Base-by-base conservation (phyloP, 2,329 filamentous ascomycete genomes). In the Pezicula carpinea region DNA sequence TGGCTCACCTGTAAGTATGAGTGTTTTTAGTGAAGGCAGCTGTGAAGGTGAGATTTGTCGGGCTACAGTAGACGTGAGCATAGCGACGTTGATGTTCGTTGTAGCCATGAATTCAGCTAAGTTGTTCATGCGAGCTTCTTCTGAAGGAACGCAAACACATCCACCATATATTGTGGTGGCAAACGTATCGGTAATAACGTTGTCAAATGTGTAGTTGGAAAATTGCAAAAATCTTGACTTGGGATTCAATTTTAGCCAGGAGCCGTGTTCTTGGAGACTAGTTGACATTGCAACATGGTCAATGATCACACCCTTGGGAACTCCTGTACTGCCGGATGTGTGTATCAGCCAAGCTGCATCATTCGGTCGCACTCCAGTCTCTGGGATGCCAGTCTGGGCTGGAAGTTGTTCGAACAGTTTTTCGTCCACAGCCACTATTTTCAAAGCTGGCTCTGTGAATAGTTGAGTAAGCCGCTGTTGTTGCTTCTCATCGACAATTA, bases 11-110 rank as follows among this genome's bases (percentile, higher is more conserved):
- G 38, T 40, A 66, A 32, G 67, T 59, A 51, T 67, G 70, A 22
- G 68, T 66, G 41, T 62, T 55, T 35, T 62, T 55, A 14, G 64
- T 59, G 40, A 70, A 66, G 2, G 60, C 49, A 54, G 67, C 26
- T 22, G 44, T 21, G n/a, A 18, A 36, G 31, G 36, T 42, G 11
- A 48, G 44, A 29, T 48, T 47, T 34, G 52, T 50, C 35, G 52
- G 26, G 19, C 53, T 50, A 40, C 38, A 23, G 38, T 40, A n/a
- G 38, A 40, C 7, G 38, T 40, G 7, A 40, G 38, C 38, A 40
- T 40, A 10, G 38, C 38, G 22, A 40, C 21, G 22, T 23, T 40
- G 38, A 40, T 23, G 26, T 40, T 17, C 11, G 18, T 23, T 29
- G 19, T 29, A 17, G 38, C 38, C 38, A 40, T 40, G 38, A 40